Evolutionary conservation across 805 yeast genomes (phyloP).

Genomic region (Zygosaccharomyces gambellarensis): DNA sequence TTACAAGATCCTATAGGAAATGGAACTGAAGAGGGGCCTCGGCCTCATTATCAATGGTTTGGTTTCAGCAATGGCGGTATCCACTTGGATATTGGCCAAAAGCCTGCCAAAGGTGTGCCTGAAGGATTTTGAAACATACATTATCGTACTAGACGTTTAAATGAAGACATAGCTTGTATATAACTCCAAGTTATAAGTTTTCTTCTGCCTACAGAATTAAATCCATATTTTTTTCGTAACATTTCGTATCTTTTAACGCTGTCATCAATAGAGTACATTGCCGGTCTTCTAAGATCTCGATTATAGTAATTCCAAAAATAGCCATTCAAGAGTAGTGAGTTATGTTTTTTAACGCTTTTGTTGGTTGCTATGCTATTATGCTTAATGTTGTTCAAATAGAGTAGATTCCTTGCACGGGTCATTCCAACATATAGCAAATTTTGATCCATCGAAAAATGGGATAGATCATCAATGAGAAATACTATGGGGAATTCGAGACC

Average conservation of each 20-base stretch:
- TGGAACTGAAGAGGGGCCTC: slow-evolving; percentile 40
- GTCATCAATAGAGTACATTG: background rate
- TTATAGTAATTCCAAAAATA: slow-evolving; percentile 33
- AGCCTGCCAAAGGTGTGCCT: slow-evolving; percentile 83
- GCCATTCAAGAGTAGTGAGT: slow-evolving; percentile 9
- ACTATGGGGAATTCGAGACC: slow-evolving; percentile 72
- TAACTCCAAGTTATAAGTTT: slow-evolving; percentile 4
- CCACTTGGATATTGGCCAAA: slow-evolving; percentile 38
- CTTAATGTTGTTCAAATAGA: slow-evolving; percentile 30
- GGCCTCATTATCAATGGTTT: slow-evolving; percentile 39
- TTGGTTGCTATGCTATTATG: slow-evolving; percentile 6
- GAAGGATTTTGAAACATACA: slow-evolving; percentile 53
- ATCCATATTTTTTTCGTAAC: slow-evolving; percentile 16
- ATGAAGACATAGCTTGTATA: background rate
- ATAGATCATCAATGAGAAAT: slow-evolving; percentile 38
- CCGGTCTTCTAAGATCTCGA: slow-evolving; percentile 17
- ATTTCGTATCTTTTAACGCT: slow-evolving; percentile 6
- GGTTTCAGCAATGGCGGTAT: slow-evolving; percentile 48
- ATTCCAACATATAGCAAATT: slow-evolving; percentile 58
- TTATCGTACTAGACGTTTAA: background rate
- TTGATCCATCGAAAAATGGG: slow-evolving; percentile 29
- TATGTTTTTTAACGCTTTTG: background rate
- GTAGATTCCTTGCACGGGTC: slow-evolving; percentile 51
- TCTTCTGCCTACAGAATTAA: slow-evolving; percentile 1
- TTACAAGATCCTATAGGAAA: slow-evolving; percentile 50